A percentile compares a stretch with the other conserved stretches of the same genome.
Evolutionary conservation across 768 basidiomycete genomes (phyloP).

Genomic region (Collybia mongolica): DNA sequence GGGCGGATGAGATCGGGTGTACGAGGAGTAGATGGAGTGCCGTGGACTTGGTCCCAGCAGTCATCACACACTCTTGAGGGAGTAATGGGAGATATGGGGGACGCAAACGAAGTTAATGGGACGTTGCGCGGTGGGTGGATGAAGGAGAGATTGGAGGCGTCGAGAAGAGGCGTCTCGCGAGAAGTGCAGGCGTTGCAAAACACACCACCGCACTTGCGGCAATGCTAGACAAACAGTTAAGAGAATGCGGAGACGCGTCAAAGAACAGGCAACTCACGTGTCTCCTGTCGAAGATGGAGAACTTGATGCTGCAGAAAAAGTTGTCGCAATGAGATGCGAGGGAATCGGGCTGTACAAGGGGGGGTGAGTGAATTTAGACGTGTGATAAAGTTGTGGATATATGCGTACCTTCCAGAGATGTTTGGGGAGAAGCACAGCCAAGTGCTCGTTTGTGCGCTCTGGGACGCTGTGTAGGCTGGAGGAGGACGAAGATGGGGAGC

Average conservation of each 20-base stretch:
- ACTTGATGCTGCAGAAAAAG: slow-evolving; percentile 63
- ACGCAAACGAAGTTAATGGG: slow-evolving; percentile 56
- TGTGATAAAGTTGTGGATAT: background rate
- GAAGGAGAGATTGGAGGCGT: slow-evolving; percentile 70
- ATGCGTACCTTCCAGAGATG: slow-evolving; percentile 72
- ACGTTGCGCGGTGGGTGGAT: slow-evolving; percentile 68
- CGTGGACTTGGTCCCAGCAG: slow-evolving; percentile 75
- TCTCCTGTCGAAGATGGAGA: slow-evolving; percentile 70
- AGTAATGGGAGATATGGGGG: slow-evolving; percentile 57
- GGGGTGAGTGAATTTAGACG: slow-evolving; percentile 10
- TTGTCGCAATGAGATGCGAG: slow-evolving; percentile 67
- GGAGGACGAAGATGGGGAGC: slow-evolving; percentile 31
- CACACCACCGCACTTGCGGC: slow-evolving; percentile 81
- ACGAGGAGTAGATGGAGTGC: slow-evolving; percentile 44
- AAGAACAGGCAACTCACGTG: slow-evolving; percentile 51
- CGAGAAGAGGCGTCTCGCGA: slow-evolving; percentile 62
- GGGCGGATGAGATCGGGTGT: slow-evolving; percentile 34
- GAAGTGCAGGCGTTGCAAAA: slow-evolving; percentile 67
- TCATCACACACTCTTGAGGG: slow-evolving; percentile 72
- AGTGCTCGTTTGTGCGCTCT: slow-evolving; percentile 62
- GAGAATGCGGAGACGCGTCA: slow-evolving; percentile 10
- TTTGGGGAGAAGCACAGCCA: slow-evolving; percentile 71
- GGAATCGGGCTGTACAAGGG: slow-evolving; percentile 51
- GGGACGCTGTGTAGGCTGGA: slow-evolving; percentile 24
- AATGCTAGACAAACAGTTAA: slow-evolving; percentile 50